Evolutionary conservation across 768 basidiomycete species (phyloP).

Genomic region (Collybiopsis confluens): DNA sequence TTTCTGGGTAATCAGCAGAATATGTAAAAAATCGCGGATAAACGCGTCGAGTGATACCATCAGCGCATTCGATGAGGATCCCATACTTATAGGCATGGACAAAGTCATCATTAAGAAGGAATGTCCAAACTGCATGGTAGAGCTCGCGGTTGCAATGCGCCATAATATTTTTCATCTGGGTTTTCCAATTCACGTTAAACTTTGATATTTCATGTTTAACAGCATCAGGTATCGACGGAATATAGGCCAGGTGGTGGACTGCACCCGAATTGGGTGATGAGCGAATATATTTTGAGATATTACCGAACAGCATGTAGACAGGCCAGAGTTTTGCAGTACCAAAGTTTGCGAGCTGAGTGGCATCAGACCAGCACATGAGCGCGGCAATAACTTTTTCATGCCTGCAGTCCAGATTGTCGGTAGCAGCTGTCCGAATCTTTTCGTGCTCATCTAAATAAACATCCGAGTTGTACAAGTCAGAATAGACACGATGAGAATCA

Average conservation of each 20-base stretch:
- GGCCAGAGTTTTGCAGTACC: conserved; percentile 15
- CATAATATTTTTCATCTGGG: conserved; percentile 18
- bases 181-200: conserved; percentile 9
- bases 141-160: conserved; percentile 28
- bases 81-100: conserved; percentile 19
- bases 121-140: conserved; percentile 23
- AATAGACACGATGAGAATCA: too few species aligned
- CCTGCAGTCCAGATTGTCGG: too few species aligned
- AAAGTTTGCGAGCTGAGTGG: conserved; percentile 18
- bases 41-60: conserved; percentile 23
- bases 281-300: conserved; percentile 32
- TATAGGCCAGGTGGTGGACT: conserved; percentile 35
- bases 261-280: conserved; percentile 22
- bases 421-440: too few species aligned
- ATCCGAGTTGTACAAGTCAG: too few species aligned
- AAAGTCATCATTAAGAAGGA: too few species aligned
- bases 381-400: conserved; percentile 12
- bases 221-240: conserved; percentile 25
- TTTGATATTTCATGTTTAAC: not conserved
- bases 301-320: conserved; percentile 33
- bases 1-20: conserved; percentile 34
- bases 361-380: conserved; percentile 23
- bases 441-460: too few species aligned
- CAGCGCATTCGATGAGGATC: conserved; percentile 22
- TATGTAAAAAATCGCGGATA: conserved; percentile 29